Evolutionary conservation across 2,329 filamentous ascomycete genomes (phyloP).

Genomic region (Epichloe scottii): DNA sequence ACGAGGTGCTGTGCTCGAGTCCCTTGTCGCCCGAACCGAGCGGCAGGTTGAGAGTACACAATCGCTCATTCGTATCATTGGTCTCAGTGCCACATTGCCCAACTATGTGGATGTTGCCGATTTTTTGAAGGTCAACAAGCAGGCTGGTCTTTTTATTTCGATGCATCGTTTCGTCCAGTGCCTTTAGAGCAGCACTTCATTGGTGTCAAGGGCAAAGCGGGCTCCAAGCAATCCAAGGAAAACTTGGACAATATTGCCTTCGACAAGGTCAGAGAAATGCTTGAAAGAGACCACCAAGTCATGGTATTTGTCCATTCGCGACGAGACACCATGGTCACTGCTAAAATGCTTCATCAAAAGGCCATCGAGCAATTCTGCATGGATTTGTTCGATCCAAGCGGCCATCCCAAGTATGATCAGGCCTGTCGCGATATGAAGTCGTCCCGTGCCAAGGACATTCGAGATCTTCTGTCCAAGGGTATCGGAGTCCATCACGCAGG

Average conservation of each 20-base stretch:
- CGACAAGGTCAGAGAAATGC: conserved; percentile 90
- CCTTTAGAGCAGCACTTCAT: conserved; percentile 96
- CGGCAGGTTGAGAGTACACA: conserved; percentile 97
- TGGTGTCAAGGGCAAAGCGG: conserved; percentile 84
- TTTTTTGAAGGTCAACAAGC: conserved; percentile 89
- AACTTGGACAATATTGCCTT: conserved; percentile 82
- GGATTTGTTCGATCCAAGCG: conserved; percentile 71
- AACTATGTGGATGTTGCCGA: conserved; percentile 97
- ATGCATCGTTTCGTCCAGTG: conserved; percentile 88
- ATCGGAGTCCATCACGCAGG: conserved; percentile 94
- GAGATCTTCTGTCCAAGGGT: conserved; percentile 81
- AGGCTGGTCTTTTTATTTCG: conserved; percentile 90
- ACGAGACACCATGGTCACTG: conserved; percentile 83
- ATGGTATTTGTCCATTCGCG: conserved; percentile 99
- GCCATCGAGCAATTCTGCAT: conserved; percentile 67
- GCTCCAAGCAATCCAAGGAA: conserved; percentile 68
- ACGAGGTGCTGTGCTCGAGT: conserved; percentile 89
- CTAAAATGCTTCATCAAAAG: conserved; percentile 75
- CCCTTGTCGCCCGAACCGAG: conserved; percentile 86
- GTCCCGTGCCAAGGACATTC: conserved; percentile 73
- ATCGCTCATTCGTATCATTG: conserved; percentile 89
- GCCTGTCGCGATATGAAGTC: conserved; percentile 76
- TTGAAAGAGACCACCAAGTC: conserved; percentile 82
- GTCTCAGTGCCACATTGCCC: conserved; percentile 86
- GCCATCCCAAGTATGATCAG: conserved; percentile 66